A percentile compares a stretch with the other conserved stretches of the same genome.
These are phyloP conservation scores for Entrophospora sp. DNA, from an alignment of 192 early-diverging fungal genomes.

Conservation along the genomic window DNA sequence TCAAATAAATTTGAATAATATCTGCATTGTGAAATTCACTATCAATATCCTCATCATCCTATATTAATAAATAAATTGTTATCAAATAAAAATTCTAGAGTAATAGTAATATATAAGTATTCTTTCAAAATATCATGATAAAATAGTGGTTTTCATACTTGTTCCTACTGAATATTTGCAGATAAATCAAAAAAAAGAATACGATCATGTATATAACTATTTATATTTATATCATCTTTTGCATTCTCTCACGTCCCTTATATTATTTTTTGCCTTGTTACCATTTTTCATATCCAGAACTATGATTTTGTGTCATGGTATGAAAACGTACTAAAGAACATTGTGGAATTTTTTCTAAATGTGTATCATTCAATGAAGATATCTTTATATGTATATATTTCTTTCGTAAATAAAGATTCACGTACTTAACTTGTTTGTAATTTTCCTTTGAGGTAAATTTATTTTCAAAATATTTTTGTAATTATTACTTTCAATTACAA, in stretches of 20 bases:
- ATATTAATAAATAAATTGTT: neutral
- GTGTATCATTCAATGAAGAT: conserved; percentile 31
- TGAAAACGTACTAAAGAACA: conserved; percentile 58
- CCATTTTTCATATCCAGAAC: conserved; percentile 56
- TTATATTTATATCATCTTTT: neutral
- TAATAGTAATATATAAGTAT: neutral
- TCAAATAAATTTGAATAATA: conserved; percentile 26
- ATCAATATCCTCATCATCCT: neutral
- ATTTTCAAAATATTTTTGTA: too few relatives aligned
- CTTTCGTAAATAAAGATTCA: too few relatives aligned
- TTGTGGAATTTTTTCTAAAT: conserved; percentile 23
- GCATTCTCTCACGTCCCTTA: too few relatives aligned
- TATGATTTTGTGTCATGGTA: conserved; percentile 76
- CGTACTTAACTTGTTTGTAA: too few relatives aligned
- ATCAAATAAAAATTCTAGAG: neutral
- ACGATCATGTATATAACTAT: neutral
- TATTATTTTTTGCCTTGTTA: conserved; percentile 23
- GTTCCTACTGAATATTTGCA: neutral
- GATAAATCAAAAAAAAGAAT: neutral
- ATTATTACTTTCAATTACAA: too few relatives aligned
- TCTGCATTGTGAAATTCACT: neutral
- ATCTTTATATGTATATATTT: too few relatives aligned
- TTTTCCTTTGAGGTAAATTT: too few relatives aligned
- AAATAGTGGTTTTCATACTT: neutral
- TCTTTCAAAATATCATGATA: neutral